A percentile compares a stretch with the other conserved stretches of the same genome.
These are phyloP conservation scores for Cercophora newfieldiana DNA, from an alignment of 495 filamentous ascomycete genomes.

Conservation along the genomic window DNA sequence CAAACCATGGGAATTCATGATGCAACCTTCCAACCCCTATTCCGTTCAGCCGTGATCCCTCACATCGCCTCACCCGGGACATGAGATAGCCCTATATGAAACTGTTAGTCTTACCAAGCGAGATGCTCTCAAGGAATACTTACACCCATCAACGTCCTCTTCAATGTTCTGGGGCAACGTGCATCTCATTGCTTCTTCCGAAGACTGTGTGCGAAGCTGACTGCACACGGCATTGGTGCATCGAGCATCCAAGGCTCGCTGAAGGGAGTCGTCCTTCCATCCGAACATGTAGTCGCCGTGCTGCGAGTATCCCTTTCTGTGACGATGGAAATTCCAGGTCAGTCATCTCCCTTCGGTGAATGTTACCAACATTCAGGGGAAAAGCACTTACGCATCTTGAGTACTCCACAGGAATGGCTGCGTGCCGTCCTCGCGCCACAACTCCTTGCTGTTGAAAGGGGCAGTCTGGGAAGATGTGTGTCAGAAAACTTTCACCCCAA, in stretches of 20 bases:
- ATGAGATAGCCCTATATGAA: background rate
- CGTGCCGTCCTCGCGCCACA: slow-evolving; percentile 45
- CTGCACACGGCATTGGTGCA: slow-evolving; percentile 46
- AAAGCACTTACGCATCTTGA: slow-evolving; percentile 40
- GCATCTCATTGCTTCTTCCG: slow-evolving; percentile 36
- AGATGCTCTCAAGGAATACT: background rate
- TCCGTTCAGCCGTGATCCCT: background rate
- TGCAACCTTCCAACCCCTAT: background rate
- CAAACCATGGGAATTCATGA: too few relatives aligned
- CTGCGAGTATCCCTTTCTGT: slow-evolving; percentile 42
- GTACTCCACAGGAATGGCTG: slow-evolving; percentile 51
- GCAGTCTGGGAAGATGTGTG: slow-evolving; percentile 23
- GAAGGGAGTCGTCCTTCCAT: slow-evolving; percentile 51
- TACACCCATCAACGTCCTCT: slow-evolving; percentile 41
- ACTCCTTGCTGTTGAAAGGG: slow-evolving; percentile 42
- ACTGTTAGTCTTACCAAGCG: background rate
- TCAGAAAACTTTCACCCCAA: background rate
- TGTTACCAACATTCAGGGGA: background rate
- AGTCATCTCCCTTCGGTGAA: background rate
- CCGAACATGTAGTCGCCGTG: slow-evolving; percentile 57
- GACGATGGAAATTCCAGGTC: background rate
- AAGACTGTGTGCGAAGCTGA: slow-evolving; percentile 34
- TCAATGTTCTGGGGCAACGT: slow-evolving; percentile 32
- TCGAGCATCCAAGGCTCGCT: slow-evolving; percentile 49
- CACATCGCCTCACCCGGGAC: background rate